Evolutionary conservation across 2,329 filamentous ascomycete species (phyloP).

Genomic region (Kalaharituber pfeilii): DNA sequence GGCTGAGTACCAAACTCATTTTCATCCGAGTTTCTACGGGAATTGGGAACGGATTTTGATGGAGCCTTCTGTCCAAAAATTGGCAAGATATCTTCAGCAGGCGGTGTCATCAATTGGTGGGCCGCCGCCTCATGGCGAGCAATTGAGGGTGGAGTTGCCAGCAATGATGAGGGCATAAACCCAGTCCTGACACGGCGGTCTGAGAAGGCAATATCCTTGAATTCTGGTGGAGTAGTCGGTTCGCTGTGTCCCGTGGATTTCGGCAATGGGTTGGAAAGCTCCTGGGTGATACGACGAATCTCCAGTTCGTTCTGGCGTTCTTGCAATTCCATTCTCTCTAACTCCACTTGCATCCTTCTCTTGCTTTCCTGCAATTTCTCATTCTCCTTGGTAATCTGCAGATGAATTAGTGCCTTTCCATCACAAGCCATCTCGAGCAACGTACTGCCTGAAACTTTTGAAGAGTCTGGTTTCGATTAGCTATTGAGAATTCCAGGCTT

Average conservation of each 20-base stretch:
- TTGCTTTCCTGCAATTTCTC: conserved; percentile 80
- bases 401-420: background rate
- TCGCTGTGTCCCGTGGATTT: conserved; percentile 52
- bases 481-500: conserved; percentile 2
- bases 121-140: conserved; percentile 64
- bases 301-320: conserved; percentile 70
- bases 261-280: conserved; percentile 44
- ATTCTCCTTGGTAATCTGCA: conserved; percentile 45
- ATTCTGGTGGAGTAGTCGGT: conserved; percentile 89
- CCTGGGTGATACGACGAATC: conserved; percentile 67
- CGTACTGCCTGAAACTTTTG: conserved; percentile 8
- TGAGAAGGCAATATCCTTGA: conserved; percentile 45
- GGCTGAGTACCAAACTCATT: conserved; percentile 38
- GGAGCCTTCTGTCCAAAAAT: conserved; percentile 25
- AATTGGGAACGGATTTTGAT: conserved; percentile 70
- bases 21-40: conserved; percentile 78
- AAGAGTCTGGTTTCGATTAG: conserved; percentile 7
- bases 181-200: conserved; percentile 11
- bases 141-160: conserved; percentile 63
- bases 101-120: conserved; percentile 66
- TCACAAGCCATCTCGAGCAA: conserved; percentile 5
- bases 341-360: conserved; percentile 75
- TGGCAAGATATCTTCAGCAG: conserved; percentile 37
- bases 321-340: conserved; percentile 75
- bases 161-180: conserved; percentile 22